A percentile compares a stretch with the other conserved stretches of the same genome.
Evolutionary conservation across 306 rosid species (phyloP).

Genomic region (Vigna mungo): DNA sequence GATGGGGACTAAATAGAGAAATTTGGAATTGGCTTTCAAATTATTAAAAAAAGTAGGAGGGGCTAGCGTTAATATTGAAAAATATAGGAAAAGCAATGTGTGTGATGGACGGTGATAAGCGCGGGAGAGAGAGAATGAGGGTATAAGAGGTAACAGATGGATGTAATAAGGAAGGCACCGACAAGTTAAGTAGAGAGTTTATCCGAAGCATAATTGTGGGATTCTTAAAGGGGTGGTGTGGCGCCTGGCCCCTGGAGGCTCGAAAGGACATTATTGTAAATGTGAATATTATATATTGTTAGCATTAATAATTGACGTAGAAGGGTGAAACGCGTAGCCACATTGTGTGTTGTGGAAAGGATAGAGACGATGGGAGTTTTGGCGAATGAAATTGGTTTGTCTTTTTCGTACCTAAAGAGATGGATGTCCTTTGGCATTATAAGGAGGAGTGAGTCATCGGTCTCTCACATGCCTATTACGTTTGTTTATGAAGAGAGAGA

Average conservation of each 20-base stretch:
- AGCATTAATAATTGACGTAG: background rate
- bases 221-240: background rate
- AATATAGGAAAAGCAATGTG: background rate
- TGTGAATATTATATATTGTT: background rate
- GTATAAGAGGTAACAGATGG: background rate
- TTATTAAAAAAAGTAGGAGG: background rate
- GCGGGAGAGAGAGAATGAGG: background rate
- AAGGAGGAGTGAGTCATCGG: background rate
- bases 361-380: background rate
- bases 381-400: background rate
- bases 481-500: slow-evolving; percentile 7
- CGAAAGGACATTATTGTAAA: background rate
- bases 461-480: background rate
- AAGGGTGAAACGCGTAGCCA: background rate
- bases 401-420: background rate
- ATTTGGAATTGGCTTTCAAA: background rate
- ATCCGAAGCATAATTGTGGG: background rate
- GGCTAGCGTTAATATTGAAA: background rate
- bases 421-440: background rate
- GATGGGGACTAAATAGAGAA: background rate
- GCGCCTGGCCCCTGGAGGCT: background rate
- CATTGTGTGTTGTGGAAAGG: background rate
- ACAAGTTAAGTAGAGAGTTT: background rate
- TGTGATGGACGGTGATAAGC: background rate
- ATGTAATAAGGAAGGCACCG: background rate